Conservation (phyloP, 2,329 filamentous ascomycete genomes). For the Xylaria sp. region DNA sequence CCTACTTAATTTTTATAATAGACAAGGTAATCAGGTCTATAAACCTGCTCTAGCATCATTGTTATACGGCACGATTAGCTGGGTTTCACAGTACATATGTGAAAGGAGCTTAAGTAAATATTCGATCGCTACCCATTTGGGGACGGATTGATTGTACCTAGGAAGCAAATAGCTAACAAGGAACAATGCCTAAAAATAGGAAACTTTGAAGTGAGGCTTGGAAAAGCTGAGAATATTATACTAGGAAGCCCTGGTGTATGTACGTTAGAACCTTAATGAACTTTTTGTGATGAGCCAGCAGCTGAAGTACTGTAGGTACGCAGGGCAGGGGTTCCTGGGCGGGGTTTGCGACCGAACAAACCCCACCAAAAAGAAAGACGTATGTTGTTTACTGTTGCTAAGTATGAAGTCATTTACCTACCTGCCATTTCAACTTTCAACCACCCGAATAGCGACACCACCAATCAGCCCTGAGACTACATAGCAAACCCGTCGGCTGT, state of each 20-base stretch:
- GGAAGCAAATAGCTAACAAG: not conserved
- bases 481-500: not conserved
- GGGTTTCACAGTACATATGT: no score
- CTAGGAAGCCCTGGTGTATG: no score
- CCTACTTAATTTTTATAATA: not conserved
- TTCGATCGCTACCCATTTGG: not conserved
- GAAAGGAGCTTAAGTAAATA: not conserved
- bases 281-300: not conserved
- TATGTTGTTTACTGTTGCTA: not conserved
- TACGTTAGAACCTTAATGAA: not conserved
- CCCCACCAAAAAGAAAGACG: slow-evolving; percentile 20
- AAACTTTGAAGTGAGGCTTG: not conserved
- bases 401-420: slow-evolving; percentile 21
- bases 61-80: no score
- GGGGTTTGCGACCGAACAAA: slow-evolving; percentile 13
- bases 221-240: not conserved
- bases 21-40: not conserved
- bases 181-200: not conserved
- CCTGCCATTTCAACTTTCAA: not conserved
- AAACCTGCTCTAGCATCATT: not conserved
- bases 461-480: no score
- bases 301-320: not conserved
- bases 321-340: slow-evolving; percentile 6
- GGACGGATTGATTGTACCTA: not conserved
- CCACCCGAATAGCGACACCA: not conserved